phyloP scores from a whole-genome alignment of 1,284 basidiomycete species.

The Volvariella surrecta region DNA sequence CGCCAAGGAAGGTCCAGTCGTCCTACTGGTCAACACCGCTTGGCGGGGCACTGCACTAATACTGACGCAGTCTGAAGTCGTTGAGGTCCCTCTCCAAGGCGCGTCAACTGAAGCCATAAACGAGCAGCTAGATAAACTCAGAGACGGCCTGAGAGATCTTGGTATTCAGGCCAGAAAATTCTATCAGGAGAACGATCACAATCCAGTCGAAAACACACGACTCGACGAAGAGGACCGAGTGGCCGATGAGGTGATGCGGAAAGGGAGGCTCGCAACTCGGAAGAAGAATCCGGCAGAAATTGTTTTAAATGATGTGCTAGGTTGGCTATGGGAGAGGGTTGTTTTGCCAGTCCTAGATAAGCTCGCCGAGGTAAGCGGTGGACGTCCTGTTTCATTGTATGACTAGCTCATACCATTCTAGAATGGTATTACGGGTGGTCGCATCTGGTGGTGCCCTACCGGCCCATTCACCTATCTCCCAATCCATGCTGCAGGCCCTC shows the following conservation, averaged over 20 bases:
- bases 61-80: too few relatives aligned
- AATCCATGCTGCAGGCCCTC: slow-evolving; percentile 15
- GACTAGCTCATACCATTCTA: slow-evolving; percentile 1
- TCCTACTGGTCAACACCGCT: slow-evolving; percentile 4
- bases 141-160: too few relatives aligned
- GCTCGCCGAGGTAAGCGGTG: slow-evolving; percentile 3
- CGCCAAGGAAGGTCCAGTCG: slow-evolving; percentile 2
- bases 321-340: slow-evolving; percentile 3
- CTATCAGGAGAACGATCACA: too few relatives aligned
- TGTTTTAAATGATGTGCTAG: slow-evolving; percentile 4
- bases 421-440: slow-evolving; percentile 10
- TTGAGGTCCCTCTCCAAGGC: too few relatives aligned
- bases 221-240: too few relatives aligned
- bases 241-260: too few relatives aligned
- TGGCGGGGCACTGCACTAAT: slow-evolving; percentile 2
- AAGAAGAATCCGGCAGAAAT: neutral
- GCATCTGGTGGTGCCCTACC: slow-evolving; percentile 18
- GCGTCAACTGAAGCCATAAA: too few relatives aligned
- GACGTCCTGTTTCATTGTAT: neutral
- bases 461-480: slow-evolving; percentile 14
- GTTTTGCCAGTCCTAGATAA: slow-evolving; percentile 4
- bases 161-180: too few relatives aligned
- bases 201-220: too few relatives aligned
- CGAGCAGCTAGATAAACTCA: too few relatives aligned
- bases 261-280: too few relatives aligned